Evolutionary conservation across 2,329 filamentous ascomycete genomes (phyloP).

Genomic region (Pseudogymnoascus sp.): DNA sequence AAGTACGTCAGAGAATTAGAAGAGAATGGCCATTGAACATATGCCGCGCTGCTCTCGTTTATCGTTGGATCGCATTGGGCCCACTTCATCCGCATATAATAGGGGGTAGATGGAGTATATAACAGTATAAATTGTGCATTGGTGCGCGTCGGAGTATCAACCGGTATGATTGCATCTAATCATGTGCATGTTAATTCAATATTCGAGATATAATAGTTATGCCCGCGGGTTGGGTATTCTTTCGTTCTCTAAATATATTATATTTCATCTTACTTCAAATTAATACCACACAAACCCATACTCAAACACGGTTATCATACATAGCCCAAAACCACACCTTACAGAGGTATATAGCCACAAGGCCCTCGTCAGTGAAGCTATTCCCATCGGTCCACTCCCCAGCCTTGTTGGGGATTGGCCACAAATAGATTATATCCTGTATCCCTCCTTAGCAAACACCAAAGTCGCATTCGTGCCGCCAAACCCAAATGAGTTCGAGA

Average conservation of each 20-base stretch:
- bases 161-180: background rate
- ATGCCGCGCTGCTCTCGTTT: background rate
- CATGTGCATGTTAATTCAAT: background rate
- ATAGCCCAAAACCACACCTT: background rate
- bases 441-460: conserved; percentile 49
- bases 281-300: background rate
- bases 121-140: background rate
- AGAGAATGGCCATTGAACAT: conserved; percentile 30
- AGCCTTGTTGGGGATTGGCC: background rate
- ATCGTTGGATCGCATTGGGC: background rate
- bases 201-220: too few species aligned
- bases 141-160: background rate
- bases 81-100: background rate
- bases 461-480: conserved; percentile 91
- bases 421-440: background rate
- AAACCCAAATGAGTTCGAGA: conserved; percentile 97
- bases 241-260: background rate
- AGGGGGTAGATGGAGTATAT: background rate
- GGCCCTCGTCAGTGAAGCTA: background rate
- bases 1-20: conserved; percentile 85
- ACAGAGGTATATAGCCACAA: background rate
- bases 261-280: background rate
- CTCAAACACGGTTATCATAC: background rate
- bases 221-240: background rate
- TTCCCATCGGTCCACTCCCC: background rate